Evolutionary conservation across 192 early-diverging fungal genomes (phyloP).

Genomic region (Diversispora eburnea): DNA sequence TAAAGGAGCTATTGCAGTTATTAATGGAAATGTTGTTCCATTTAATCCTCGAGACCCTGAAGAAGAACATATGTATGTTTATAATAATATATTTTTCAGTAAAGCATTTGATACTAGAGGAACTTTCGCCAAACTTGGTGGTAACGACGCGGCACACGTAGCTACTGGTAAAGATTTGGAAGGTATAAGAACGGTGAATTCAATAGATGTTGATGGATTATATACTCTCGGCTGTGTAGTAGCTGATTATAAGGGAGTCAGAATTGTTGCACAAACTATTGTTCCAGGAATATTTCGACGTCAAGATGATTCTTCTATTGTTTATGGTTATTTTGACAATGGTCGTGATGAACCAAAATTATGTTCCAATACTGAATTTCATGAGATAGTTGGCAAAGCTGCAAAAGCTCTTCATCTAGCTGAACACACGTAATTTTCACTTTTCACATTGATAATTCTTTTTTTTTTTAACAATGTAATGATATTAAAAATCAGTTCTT

Average conservation of each 20-base stretch:
- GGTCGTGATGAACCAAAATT: slow-evolving; percentile 59
- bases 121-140: slow-evolving; percentile 77
- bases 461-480: slow-evolving; percentile 1
- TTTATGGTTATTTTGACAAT: slow-evolving; percentile 90
- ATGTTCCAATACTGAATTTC: slow-evolving; percentile 70
- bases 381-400: slow-evolving; percentile 62
- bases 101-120: slow-evolving; percentile 86
- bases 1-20: slow-evolving; percentile 77
- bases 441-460: not conserved
- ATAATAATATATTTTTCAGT: slow-evolving; percentile 96
- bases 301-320: slow-evolving; percentile 70
- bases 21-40: slow-evolving; percentile 72
- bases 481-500: not conserved
- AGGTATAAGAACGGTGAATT: slow-evolving; percentile 74
- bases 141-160: slow-evolving; percentile 86
- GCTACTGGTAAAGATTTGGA: slow-evolving; percentile 93
- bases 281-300: slow-evolving; percentile 76
- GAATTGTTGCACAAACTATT: slow-evolving; percentile 90
- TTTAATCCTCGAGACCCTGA: slow-evolving; percentile 73
- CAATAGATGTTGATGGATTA: slow-evolving; percentile 73
- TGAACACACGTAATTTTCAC: slow-evolving; percentile 50
- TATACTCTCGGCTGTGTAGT: slow-evolving; percentile 87
- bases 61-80: slow-evolving; percentile 83
- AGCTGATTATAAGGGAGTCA: slow-evolving; percentile 87
- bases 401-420: slow-evolving; percentile 78